These are phyloP conservation scores for Colletotrichum truncatum DNA, from an alignment of 2,329 filamentous ascomycete genomes.

Conservation along the genomic window DNA sequence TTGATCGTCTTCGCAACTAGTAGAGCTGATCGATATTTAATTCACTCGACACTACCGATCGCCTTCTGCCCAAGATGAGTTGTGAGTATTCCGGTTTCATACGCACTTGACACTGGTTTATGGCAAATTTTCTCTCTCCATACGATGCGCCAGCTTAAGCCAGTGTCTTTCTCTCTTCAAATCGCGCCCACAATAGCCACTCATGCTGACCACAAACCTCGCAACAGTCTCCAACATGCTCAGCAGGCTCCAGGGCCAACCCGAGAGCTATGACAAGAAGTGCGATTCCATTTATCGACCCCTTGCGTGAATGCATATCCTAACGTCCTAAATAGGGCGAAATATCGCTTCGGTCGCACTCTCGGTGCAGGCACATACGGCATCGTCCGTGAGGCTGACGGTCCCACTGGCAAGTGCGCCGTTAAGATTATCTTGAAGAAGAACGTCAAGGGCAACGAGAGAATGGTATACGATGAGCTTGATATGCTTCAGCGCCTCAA, in stretches of 20 bases:
- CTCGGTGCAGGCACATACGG: slow-evolving; percentile 98
- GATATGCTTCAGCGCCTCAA: slow-evolving; percentile 90
- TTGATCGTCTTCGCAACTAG: neutral
- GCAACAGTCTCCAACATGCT: slow-evolving; percentile 84
- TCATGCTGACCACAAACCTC: slow-evolving; percentile 35
- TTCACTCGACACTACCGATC: neutral
- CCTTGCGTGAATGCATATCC: slow-evolving; percentile 17
- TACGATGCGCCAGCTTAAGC: neutral
- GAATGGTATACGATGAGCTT: slow-evolving; percentile 98
- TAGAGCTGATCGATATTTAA: neutral
- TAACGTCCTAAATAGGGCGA: slow-evolving; percentile 64
- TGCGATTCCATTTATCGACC: slow-evolving; percentile 51
- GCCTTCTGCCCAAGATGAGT: slow-evolving; percentile 43
- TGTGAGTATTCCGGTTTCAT: slow-evolving; percentile 42
- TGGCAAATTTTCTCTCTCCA: neutral
- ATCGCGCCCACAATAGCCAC: neutral
- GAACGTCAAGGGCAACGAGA: slow-evolving; percentile 97
- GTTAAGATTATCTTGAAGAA: slow-evolving; percentile 99
- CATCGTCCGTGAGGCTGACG: slow-evolving; percentile 94
- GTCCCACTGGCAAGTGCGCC: slow-evolving; percentile 84
- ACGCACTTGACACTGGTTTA: neutral
- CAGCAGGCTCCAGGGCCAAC: slow-evolving; percentile 95
- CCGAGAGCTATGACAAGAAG: slow-evolving; percentile 99
- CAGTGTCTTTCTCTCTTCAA: neutral
- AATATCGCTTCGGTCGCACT: slow-evolving; percentile 92